These are phyloP conservation scores for Irineochytrium annulatum DNA, from an alignment of 192 early-diverging fungal genomes.

Conservation along the genomic window DNA sequence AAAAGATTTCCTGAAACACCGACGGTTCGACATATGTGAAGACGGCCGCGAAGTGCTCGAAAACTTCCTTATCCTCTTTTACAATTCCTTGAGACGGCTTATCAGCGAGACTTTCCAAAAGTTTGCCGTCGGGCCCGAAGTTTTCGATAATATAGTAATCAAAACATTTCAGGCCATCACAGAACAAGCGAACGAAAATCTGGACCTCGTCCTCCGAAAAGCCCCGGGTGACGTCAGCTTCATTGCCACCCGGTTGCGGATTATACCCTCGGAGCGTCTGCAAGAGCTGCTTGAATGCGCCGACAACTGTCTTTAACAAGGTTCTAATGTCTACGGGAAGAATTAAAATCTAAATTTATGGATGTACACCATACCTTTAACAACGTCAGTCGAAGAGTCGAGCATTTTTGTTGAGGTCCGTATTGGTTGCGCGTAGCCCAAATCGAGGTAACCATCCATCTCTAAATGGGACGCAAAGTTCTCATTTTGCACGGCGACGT, in stretches of 20 bases:
- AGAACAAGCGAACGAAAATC: conserved; percentile 68
- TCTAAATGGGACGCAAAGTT: background rate
- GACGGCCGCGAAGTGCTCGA: conserved; percentile 79
- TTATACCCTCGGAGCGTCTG: conserved; percentile 69
- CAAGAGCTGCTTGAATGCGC: conserved; percentile 79
- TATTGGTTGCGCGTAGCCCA: conserved; percentile 56
- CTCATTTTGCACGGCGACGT: background rate
- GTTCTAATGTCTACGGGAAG: conserved; percentile 69
- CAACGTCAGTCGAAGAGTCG: conserved; percentile 59
- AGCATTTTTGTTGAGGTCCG: conserved; percentile 32
- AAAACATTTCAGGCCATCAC: conserved; percentile 77
- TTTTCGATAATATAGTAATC: conserved; percentile 74
- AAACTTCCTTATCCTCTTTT: conserved; percentile 80
- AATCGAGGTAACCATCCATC: conserved; percentile 50
- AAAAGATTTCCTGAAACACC: conserved; percentile 92
- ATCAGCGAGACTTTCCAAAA: conserved; percentile 19
- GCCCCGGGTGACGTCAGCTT: conserved; percentile 49
- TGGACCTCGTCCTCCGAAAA: conserved; percentile 69
- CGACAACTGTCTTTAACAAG: conserved; percentile 85
- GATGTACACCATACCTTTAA: conserved; percentile 56
- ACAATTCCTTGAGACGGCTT: conserved; percentile 20
- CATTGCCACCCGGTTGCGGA: conserved; percentile 43
- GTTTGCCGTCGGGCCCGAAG: conserved; percentile 38
- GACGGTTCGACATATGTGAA: conserved; percentile 63
- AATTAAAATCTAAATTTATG: background rate